Conservation (phyloP, 495 filamentous ascomycete species). For the Neurospora hispaniola region DNA sequence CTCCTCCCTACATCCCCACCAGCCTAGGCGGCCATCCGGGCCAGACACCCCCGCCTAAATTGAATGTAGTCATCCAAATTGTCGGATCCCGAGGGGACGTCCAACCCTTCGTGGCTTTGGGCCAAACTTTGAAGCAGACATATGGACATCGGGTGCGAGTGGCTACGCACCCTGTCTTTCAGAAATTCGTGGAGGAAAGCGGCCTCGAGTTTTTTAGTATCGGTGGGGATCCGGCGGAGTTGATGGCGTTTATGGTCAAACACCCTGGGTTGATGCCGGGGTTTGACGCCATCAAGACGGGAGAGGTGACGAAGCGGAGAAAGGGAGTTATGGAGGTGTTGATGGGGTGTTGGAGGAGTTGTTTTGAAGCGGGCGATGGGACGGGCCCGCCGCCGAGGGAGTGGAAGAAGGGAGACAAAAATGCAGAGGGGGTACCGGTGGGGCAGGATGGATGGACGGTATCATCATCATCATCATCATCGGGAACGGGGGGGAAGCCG, state of each 20-base stretch:
- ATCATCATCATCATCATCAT: neutral
- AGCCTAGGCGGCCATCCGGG: slow-evolving; percentile 48
- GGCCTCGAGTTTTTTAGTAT: slow-evolving; percentile 63
- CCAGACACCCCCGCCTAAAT: slow-evolving; percentile 41
- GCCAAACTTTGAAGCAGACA: slow-evolving; percentile 54
- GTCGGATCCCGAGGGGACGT: slow-evolving; percentile 69
- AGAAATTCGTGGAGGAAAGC: slow-evolving; percentile 54
- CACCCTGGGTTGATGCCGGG: slow-evolving; percentile 62
- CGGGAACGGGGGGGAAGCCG: slow-evolving; percentile 22
- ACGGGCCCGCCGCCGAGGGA: slow-evolving; percentile 9
- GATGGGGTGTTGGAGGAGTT: slow-evolving; percentile 50
- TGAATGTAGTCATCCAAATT: slow-evolving; percentile 74
- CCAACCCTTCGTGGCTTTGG: slow-evolving; percentile 65
- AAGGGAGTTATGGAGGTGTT: slow-evolving; percentile 54
- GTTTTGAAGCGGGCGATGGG: slow-evolving; percentile 41
- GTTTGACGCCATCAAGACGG: slow-evolving; percentile 51
- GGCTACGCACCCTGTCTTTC: slow-evolving; percentile 59
- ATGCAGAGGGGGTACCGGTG: neutral
- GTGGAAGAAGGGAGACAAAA: neutral
- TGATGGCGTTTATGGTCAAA: slow-evolving; percentile 79
- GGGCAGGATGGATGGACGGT: neutral
- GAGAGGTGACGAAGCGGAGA: slow-evolving; percentile 50
- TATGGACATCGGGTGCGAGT: slow-evolving; percentile 61
- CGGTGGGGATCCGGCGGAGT: slow-evolving; percentile 59
- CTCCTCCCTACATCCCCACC: slow-evolving; percentile 51